Evolutionary conservation across 2,329 filamentous ascomycete genomes (phyloP), one percentile per base, ranked within the genome.

Genomic region (Colletotrichum falcatum): DNA sequence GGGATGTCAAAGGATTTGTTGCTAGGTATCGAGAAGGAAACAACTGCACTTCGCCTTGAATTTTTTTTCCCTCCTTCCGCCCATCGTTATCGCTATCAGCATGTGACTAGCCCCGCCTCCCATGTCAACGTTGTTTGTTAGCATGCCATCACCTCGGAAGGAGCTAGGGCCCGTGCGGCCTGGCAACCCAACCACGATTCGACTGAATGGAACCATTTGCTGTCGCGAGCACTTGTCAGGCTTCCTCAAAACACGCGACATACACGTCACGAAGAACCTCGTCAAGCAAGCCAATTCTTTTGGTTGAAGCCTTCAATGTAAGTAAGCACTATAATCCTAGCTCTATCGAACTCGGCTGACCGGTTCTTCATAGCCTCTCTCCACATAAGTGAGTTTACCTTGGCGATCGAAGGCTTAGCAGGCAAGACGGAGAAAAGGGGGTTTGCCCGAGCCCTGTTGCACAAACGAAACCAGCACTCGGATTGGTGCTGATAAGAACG

Each of bases 1-100:
- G 51, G 2, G 20, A 33, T 76, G 77, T 79, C 20, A 37, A 59
- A 54, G 14, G 44, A 11, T 46, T 54, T 66, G 33, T 44, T 63
- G 58, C 44, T 39, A 49, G 23, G n/a, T n/a, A n/a, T 28, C 23
- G 20, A 33, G 74, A 20, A 37, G 74, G 77, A 77, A 79, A 76
- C 77, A 79, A 76, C 77, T 77, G 77, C 77, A 79, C 76, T 79
- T 75, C 37, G 77, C 33, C n/a, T 62, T n/a, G 35, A 71, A 71
- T 65, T 61, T 67, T 74, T 75, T 74, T 73, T 62, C 53, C 42
- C 53, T 61, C 33, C 23, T 42, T 35, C 23, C 46, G 46, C 59
- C 60, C 60, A 46, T 18, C 49, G 49, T 70, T 70, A 70, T 70
- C 67, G 54, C 51, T 74, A 74, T 74, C 73, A 20, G 6, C 73